Base-by-base conservation (phyloP, 2,329 filamentous ascomycete species). In the Bipolaris sorokiniana region DNA sequence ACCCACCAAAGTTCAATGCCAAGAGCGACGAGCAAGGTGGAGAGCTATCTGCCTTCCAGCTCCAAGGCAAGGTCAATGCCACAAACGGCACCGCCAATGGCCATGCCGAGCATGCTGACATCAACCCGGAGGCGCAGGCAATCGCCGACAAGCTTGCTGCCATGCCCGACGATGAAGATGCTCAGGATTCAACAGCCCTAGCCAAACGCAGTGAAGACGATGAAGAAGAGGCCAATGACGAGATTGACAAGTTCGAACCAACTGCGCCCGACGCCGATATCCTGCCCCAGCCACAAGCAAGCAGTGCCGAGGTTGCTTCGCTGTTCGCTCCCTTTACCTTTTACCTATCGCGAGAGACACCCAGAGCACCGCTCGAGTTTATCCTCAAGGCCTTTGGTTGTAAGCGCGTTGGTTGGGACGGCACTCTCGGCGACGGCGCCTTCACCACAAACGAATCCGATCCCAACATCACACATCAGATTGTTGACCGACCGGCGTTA, bases 401-500 rank as follows among this genome's bases (percentile, higher is more conserved):
- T 82, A 97, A 94, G 81, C 87, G 94, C 42, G 89, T 99, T 66
- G 95, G 93, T 40, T 99, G 95, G 95, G 94, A 98, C 72, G 84
- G 87, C 31, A 89, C 96, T 20, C 84, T 97, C 18, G 95, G 95
- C 50, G 93, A 92, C 61, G 95, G 95, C 45, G 90, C 95, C 47
- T 99, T 91, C 80, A 98, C 93, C 31, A 90, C 90, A 48, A 86
- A 97, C 73, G 94, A 98, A 79, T 83, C 86, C 15, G 92, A 99
- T 72, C 86, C 91, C 5, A 83, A 88, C 53, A 98, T 99, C 67
- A 99, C 95, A 26, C 95, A 99, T 77, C 95, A 99, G 76, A 89
- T 99, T 65, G 91, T 99, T 54, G 95, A 99, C 76, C 86, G 95
- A 56, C 95, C 95, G 13, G 84, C 90, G 11, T 80, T 96, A 1